Conservation (phyloP, 2,329 filamentous ascomycete species). For the Ceratocystis smalleyi region DNA sequence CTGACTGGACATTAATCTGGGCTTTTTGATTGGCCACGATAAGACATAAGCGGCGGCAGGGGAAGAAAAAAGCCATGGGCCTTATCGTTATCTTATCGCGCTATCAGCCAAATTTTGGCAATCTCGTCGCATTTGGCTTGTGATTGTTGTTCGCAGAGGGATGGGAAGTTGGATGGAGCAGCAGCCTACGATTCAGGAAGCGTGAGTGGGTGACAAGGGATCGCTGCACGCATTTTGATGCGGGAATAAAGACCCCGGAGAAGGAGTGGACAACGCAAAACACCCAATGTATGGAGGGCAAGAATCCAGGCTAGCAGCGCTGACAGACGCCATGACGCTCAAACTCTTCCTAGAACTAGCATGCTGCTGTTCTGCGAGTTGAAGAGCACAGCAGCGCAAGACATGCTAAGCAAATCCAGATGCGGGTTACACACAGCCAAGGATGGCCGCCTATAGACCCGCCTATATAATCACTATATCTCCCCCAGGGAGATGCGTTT, state of each 20-base stretch:
- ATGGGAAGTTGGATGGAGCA: background rate
- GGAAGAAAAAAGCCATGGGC: background rate
- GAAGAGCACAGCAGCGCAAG: background rate
- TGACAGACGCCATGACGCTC: background rate
- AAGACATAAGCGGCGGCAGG: background rate
- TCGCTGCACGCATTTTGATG: background rate
- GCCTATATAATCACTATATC: background rate
- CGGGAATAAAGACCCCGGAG: background rate
- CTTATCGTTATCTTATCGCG: conserved; percentile 4
- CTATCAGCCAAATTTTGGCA: background rate
- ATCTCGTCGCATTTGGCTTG: background rate
- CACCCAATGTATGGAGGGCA: background rate
- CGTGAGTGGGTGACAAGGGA: background rate
- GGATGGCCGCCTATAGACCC: background rate
- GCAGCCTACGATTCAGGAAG: background rate
- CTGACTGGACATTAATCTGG: background rate
- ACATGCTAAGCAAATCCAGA: background rate
- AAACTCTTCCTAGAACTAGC: too few species aligned
- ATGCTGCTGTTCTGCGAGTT: too few species aligned
- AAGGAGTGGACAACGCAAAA: background rate
- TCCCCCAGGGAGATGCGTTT: background rate
- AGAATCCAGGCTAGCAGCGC: background rate
- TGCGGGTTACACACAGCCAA: background rate
- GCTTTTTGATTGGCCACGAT: conserved; percentile 10
- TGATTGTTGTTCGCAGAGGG: background rate